phyloP scores from a whole-genome alignment of 768 basidiomycete species.

The Lactarius trivialis region DNA sequence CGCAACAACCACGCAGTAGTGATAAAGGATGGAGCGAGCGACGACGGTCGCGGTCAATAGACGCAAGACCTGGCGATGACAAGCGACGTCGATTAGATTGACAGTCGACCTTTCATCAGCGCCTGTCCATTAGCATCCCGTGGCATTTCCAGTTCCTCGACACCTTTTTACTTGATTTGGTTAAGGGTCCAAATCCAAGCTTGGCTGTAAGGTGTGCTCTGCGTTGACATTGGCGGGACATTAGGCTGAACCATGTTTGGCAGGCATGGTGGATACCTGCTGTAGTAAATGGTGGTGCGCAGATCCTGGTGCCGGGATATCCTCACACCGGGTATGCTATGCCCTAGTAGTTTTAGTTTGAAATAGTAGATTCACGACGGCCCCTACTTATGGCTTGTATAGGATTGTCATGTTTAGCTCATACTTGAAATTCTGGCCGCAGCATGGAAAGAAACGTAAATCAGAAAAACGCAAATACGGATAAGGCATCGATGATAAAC shows the following conservation, averaged over 20 bases:
- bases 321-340: too few species aligned
- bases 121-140: not conserved
- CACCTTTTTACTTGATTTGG: not conserved
- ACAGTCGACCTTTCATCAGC: not conserved
- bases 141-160: not conserved
- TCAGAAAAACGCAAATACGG: too few species aligned
- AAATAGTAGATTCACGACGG: not conserved
- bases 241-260: not conserved
- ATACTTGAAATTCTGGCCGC: too few species aligned
- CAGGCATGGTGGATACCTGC: not conserved
- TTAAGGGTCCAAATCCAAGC: not conserved
- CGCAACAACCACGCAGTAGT: slow-evolving; percentile 6
- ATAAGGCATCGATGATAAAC: too few species aligned
- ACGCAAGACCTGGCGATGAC: slow-evolving; percentile 25
- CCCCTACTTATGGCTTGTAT: too few species aligned
- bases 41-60: slow-evolving; percentile 27
- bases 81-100: slow-evolving; percentile 29
- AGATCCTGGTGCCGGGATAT: not conserved
- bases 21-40: slow-evolving; percentile 23
- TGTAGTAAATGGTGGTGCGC: not conserved
- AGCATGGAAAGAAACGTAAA: too few species aligned
- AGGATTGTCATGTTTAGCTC: too few species aligned
- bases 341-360: not conserved
- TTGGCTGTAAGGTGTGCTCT: too few species aligned
- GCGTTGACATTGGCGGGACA: not conserved